Conservation (phyloP, 257 asterid species). For the Primulina eburnea region DNA sequence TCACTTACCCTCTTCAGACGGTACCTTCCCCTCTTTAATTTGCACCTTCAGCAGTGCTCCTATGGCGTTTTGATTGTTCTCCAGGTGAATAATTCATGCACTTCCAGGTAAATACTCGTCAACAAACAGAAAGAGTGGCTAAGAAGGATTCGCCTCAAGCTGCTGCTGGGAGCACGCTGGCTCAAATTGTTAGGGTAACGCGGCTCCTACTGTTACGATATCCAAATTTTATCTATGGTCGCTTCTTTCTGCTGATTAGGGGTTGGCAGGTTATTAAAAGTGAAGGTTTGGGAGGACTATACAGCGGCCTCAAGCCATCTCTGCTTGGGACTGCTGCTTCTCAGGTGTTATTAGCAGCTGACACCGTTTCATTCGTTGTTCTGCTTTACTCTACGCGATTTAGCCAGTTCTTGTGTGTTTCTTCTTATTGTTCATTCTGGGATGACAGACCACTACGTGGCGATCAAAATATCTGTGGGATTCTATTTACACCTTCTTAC, state of each 20-base stretch:
- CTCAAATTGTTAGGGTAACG: constrained; percentile 54
- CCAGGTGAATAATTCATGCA: background rate
- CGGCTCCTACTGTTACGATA: too few species aligned
- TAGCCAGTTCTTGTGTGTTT: background rate
- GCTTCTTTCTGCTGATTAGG: background rate
- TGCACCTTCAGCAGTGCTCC: too few species aligned
- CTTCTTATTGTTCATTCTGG: background rate
- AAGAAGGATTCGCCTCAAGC: constrained; percentile 32
- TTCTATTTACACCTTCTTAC: background rate
- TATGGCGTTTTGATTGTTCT: constrained; percentile 1
- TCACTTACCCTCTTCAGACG: constrained; percentile 85
- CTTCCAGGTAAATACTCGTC: constrained; percentile 82
- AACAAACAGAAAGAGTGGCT: constrained; percentile 85
- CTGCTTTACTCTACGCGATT: background rate
- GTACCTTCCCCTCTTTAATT: constrained; percentile 27
- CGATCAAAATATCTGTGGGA: background rate
- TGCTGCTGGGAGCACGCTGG: constrained; percentile 41
- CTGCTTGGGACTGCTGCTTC: constrained; percentile 91
- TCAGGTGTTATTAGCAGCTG: constrained; percentile 43
- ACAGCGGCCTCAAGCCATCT: constrained; percentile 94
- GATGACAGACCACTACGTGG: background rate
- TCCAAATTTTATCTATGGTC: background rate
- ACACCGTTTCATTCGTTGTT: background rate
- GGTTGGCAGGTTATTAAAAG: constrained; percentile 46
- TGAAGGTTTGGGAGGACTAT: constrained; percentile 88